Evolutionary conservation across 164 flowering plant genomes (phyloP), one percentile per base, ranked within the genome.

Genomic region (Platanus orientalis): DNA sequence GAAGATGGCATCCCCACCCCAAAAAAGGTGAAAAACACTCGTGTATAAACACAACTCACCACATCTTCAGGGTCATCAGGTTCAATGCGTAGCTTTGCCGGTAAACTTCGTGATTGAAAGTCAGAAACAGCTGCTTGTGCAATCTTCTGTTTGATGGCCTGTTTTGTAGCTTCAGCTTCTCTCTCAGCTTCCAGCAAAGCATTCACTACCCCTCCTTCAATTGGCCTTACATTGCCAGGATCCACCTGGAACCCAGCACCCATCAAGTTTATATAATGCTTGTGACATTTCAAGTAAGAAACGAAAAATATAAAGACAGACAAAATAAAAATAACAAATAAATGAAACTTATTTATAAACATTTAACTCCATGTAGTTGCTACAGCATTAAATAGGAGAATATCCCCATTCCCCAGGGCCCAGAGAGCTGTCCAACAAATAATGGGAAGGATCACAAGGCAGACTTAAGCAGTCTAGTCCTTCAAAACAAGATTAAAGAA

Each of bases 1-100:
- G 42, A 45, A 3, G 17, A 16, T 45, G 49, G 20, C 16, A 14
- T 16, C 20, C n/a, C 0, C 1, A 45, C 9, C 49, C 49, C 1
- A 45, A 19, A 45, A 45, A 13, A 45, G 6, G 19, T 12, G 3
- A 14, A 36, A 36, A 36, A 36, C 12, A 1, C 42, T 14, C 4
- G 19, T 19, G 6, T 45, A 13, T 10, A 17, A 50, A 58, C 6
- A 23, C n/a, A 36, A 69, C 90, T 76, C 62, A 94, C 99, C 89
- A 94, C 97, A 74, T 94, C 97, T 79, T 94, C 99, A 26, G 97
- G 83, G 73, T 94, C 97, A 63, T 84, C 80, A 56, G 96, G 86
- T 13, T 88, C 85, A 67, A 92, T 88, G 4, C 81, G 90, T 63
- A 94, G 97, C 75, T 94, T 94, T 54, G 88, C 83, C 39, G 99